Percentiles rank a stretch among this genome's conserved stretches.
These are phyloP conservation scores for Podila epicladia DNA, from an alignment of 192 early-diverging fungal genomes.

Conservation along the genomic window DNA sequence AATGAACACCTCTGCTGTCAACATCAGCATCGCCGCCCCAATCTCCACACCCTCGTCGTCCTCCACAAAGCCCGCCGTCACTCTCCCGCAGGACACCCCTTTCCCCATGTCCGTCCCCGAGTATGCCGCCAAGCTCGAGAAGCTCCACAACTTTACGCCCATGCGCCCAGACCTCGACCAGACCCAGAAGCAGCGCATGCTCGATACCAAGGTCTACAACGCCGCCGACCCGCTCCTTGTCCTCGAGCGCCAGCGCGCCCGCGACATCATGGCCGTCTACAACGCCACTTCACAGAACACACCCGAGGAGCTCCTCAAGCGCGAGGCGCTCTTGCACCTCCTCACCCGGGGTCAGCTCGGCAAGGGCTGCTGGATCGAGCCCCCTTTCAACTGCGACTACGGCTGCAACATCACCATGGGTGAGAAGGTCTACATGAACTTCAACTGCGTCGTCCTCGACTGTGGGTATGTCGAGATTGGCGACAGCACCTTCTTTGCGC, in stretches of 20 bases:
- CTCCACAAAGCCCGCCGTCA: neutral
- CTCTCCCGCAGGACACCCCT: neutral
- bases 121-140: constrained; percentile 32
- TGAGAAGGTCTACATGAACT: constrained; percentile 80
- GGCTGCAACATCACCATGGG: constrained; percentile 83
- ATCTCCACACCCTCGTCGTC: neutral
- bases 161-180: constrained; percentile 28
- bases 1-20: constrained; percentile 6
- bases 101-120: constrained; percentile 16
- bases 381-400: constrained; percentile 81
- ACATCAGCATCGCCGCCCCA: constrained; percentile 1
- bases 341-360: constrained; percentile 60
- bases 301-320: constrained; percentile 21
- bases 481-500: constrained; percentile 77
- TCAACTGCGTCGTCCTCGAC: constrained; percentile 80
- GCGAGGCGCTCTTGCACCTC: constrained; percentile 19
- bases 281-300: constrained; percentile 19
- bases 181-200: constrained; percentile 42
- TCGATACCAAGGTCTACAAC: constrained; percentile 33
- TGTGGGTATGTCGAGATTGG: constrained; percentile 78
- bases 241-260: constrained; percentile 26
- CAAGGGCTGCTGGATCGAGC: constrained; percentile 67
- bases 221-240: constrained; percentile 20
- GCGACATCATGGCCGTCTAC: constrained; percentile 32
- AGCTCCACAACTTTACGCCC: constrained; percentile 20